These are phyloP conservation scores for Russula emetica DNA, from an alignment of 768 basidiomycete species.

Conservation along the genomic window DNA sequence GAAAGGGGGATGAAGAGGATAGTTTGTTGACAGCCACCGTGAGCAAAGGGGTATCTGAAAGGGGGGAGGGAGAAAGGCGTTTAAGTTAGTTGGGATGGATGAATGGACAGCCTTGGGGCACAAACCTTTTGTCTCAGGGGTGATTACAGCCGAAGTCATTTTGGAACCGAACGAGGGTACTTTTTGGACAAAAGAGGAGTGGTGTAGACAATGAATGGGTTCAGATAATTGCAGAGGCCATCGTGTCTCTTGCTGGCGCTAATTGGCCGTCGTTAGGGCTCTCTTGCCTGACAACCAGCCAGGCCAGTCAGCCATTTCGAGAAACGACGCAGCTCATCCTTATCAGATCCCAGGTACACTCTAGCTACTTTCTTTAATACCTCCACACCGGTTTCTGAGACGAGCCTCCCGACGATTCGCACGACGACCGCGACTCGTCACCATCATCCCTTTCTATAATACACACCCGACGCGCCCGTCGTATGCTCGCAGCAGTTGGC, in stretches of 20 bases:
- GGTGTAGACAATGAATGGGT: not conserved
- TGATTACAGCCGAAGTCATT: slow-evolving; percentile 22
- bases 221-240: not conserved
- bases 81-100: slow-evolving; percentile 4
- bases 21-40: slow-evolving; percentile 37
- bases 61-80: not conserved
- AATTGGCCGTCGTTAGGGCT: slow-evolving; percentile 16
- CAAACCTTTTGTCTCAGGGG: slow-evolving; percentile 26
- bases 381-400: slow-evolving; percentile 24
- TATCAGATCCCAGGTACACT: slow-evolving; percentile 7
- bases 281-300: not conserved
- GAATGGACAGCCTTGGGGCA: not conserved
- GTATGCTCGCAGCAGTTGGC: slow-evolving; percentile 21
- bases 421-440: slow-evolving; percentile 21
- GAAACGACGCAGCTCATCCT: too few species aligned
- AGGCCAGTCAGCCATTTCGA: too few species aligned
- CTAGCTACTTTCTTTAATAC: slow-evolving; percentile 1
- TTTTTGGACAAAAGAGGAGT: not conserved
- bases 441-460: slow-evolving; percentile 4
- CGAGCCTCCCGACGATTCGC: slow-evolving; percentile 19
- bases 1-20: slow-evolving; percentile 46
- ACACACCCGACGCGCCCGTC: slow-evolving; percentile 8
- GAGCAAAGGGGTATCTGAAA: slow-evolving; percentile 21
- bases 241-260: not conserved
- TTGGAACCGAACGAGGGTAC: not conserved